These are phyloP conservation scores for Desmodesmus armatus DNA, from an alignment of 139 green algal species.

Conservation along the genomic window DNA sequence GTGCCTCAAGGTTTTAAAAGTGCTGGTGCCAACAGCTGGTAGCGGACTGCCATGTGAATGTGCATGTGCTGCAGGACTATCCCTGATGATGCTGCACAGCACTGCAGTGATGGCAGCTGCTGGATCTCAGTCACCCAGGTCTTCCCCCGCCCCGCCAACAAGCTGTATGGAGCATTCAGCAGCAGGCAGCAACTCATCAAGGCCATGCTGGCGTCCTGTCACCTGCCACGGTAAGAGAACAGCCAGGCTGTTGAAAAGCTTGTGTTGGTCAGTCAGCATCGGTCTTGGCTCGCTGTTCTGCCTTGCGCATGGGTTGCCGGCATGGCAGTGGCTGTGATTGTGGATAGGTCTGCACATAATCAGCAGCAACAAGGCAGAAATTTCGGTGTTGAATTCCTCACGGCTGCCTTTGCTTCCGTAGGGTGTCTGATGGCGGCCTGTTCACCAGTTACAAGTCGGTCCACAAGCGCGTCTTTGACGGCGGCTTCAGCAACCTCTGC, in stretches of 20 bases:
- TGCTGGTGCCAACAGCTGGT: no score
- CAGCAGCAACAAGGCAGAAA: no score
- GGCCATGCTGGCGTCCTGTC: slow-evolving; percentile 29
- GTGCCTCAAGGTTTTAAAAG: no score
- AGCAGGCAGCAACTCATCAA: slow-evolving; percentile 13
- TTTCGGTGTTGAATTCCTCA: no score
- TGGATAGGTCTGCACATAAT: no score
- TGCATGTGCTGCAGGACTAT: neutral
- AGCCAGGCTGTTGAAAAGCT: no score
- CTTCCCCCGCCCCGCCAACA: slow-evolving; percentile 22
- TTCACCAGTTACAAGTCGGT: slow-evolving; percentile 30
- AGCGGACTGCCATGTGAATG: no score
- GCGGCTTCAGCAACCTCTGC: slow-evolving; percentile 27
- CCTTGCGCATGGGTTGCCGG: no score
- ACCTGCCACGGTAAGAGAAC: slow-evolving; percentile 34
- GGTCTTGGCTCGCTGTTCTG: no score
- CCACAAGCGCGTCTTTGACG: slow-evolving; percentile 39
- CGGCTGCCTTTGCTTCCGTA: no score
- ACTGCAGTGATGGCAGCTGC: slow-evolving; percentile 31
- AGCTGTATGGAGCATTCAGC: slow-evolving; percentile 26
- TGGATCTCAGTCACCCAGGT: slow-evolving; percentile 43
- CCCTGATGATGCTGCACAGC: neutral
- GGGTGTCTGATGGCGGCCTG: slow-evolving; percentile 27
- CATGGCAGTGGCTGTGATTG: no score
- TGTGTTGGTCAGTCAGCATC: no score